Percentiles rank a stretch among this genome's conserved stretches.
These are phyloP conservation scores for Zygoascus bituminiphila DNA, from an alignment of 805 yeast species.

Conservation along the genomic window DNA sequence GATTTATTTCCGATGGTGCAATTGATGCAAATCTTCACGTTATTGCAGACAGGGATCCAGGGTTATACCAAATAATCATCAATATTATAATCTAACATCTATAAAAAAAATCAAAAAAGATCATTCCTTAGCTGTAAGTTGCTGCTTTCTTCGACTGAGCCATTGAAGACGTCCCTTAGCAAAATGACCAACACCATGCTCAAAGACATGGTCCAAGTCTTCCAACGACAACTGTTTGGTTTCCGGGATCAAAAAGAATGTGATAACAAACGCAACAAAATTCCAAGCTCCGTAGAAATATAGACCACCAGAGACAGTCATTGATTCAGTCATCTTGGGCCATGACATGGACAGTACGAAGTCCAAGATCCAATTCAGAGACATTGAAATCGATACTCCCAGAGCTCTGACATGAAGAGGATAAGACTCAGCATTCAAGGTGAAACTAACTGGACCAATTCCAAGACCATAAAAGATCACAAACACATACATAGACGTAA, in stretches of 20 bases:
- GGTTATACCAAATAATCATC: too few species aligned
- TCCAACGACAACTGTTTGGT: slow-evolving; percentile 64
- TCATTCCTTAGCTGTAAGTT: neutral
- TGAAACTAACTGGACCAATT: slow-evolving; percentile 6
- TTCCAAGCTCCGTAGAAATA: slow-evolving; percentile 7
- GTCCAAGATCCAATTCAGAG: slow-evolving; percentile 4
- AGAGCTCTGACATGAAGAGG: slow-evolving; percentile 5
- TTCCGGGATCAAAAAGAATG: slow-evolving; percentile 51
- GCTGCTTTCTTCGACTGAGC: neutral
- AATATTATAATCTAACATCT: too few species aligned
- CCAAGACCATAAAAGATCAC: slow-evolving; percentile 5
- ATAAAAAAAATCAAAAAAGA: neutral
- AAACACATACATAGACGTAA: slow-evolving; percentile 6
- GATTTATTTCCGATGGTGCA: neutral
- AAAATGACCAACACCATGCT: neutral
- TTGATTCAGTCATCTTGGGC: slow-evolving; percentile 3
- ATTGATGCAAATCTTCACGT: neutral
- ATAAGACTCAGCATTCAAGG: slow-evolving; percentile 6
- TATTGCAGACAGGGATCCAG: neutral
- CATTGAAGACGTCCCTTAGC: neutral
- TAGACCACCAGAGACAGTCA: slow-evolving; percentile 2
- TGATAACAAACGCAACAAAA: slow-evolving; percentile 21
- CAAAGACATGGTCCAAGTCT: slow-evolving; percentile 45
- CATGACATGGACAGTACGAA: slow-evolving; percentile 6
- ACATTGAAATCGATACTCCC: slow-evolving; percentile 3